Base-by-base conservation (phyloP, 257 asterid genomes). In the Solanum commersonii region DNA sequence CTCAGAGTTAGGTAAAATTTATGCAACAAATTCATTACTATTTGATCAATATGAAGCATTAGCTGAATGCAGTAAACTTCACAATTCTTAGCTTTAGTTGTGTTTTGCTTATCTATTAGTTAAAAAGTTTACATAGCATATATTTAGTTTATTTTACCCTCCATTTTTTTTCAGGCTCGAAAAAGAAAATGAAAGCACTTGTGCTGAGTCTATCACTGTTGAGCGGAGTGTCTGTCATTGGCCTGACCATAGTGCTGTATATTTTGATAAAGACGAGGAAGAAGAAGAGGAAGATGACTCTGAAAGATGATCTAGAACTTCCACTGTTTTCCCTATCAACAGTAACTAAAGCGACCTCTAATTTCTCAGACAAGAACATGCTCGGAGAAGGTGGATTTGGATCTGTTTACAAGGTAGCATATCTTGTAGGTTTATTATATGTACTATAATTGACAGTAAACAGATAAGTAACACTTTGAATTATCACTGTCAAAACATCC, bases 301-400 rank as follows among this genome's bases (percentile, higher is more conserved):
- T 78, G 37, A 78, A 42, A 13, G 67, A 86, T 83, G 90, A 86
- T 25, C 37, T 83, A 68, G 89, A 90, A 27, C 84, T 90, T 44
- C 92, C 91, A 11, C 67, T 84, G 34, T 88, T 87, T 44, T 72
- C 89, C 35, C 42, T 88, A 20, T 23, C 67, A 73, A 84, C 90
- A 25, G 14, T 90, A 40, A 25, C n/a, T 68, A 85, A 89, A 29
- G 92, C 90, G n/a, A 89, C 92, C 10, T 84, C 63, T 23, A 88
- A 83, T 59, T 90, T 88, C 59, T 87, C 91, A 15, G 37, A 46
- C 38, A 46, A 52, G 73, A 89, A 89, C 84, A 87, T 40, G 89
- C 87, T 89, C 5, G 91, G 91, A 79, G 87, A 81, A 89, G 89
- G 90, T 85, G 91, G 90, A 18, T 90, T 85, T 79, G 90, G 90